Conservation (phyloP, 257 asterid genomes). For the Solanum megistacrolobum region DNA sequence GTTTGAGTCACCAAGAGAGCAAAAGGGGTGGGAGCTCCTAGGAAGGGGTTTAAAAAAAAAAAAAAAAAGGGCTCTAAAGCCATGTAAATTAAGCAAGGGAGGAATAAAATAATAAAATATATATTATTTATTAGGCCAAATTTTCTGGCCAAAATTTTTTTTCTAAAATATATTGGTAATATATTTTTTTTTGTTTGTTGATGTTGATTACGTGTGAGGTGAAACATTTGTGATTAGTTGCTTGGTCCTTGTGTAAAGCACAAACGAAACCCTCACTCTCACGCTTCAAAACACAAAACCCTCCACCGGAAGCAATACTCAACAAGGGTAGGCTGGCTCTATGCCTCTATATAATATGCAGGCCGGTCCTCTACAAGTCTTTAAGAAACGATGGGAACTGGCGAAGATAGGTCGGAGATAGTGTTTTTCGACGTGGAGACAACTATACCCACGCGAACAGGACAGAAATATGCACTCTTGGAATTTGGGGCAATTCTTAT, state of each 20-base stretch:
- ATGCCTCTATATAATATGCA: not conserved
- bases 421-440: constrained; percentile 95
- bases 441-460: constrained; percentile 63
- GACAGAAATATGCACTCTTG: constrained; percentile 60
- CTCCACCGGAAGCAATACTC: not conserved
- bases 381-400: constrained; percentile 13
- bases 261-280: not conserved
- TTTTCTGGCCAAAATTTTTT: no score
- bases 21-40: no score
- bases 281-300: not conserved
- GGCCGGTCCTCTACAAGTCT: not conserved
- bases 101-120: no score
- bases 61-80: no score
- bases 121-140: no score
- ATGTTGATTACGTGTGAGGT: not conserved
- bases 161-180: no score
- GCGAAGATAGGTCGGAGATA: constrained; percentile 52
- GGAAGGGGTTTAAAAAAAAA: no score
- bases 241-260: not conserved
- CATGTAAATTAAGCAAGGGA: no score
- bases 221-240: not conserved
- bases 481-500: constrained; percentile 90
- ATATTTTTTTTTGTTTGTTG: no score
- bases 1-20: no score
- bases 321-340: not conserved